phyloP scores from a whole-genome alignment of 2,329 filamentous ascomycete species.

The Exophiala phaeomuriformis region DNA sequence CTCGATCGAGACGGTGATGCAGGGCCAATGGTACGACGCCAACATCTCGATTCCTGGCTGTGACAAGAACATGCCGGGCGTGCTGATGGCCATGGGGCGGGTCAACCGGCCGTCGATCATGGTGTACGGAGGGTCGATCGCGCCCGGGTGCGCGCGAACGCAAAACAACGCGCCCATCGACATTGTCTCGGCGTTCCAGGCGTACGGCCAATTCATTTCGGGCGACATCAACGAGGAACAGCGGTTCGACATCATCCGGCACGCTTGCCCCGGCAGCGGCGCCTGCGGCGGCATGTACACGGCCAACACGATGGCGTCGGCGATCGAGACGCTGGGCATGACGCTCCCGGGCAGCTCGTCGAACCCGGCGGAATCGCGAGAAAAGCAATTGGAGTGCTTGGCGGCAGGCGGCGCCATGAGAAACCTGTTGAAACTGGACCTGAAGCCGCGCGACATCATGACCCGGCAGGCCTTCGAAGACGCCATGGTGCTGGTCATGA shows the following conservation, averaged over 20 bases:
- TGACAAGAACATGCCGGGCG: constrained; percentile 99
- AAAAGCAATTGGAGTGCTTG: constrained; percentile 66
- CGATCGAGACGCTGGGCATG: constrained; percentile 67
- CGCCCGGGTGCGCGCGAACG: constrained; percentile 73
- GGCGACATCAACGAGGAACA: constrained; percentile 86
- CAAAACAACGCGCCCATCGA: constrained; percentile 73
- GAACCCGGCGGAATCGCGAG: constrained; percentile 65
- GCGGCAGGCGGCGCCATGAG: constrained; percentile 66
- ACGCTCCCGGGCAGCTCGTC: constrained; percentile 76
- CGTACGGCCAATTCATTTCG: constrained; percentile 88
- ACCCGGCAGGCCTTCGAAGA: constrained; percentile 76
- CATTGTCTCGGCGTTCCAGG: constrained; percentile 95
- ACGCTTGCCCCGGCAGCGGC: constrained; percentile 78
- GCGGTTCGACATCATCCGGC: constrained; percentile 86
- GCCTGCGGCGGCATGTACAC: constrained; percentile 85
- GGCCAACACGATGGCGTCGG: constrained; percentile 68
- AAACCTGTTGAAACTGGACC: constrained; percentile 67
- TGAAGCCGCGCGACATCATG: constrained; percentile 69
- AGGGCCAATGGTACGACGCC: constrained; percentile 96
- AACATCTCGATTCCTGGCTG: constrained; percentile 96
- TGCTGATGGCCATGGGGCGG: constrained; percentile 86
- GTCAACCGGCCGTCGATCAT: constrained; percentile 92
- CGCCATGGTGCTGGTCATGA: constrained; percentile 74
- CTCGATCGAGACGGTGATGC: constrained; percentile 98
- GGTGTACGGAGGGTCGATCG: constrained; percentile 95